Conservation (phyloP, 2,329 filamentous ascomycete genomes). For the Gaeumannomyces sp. region DNA sequence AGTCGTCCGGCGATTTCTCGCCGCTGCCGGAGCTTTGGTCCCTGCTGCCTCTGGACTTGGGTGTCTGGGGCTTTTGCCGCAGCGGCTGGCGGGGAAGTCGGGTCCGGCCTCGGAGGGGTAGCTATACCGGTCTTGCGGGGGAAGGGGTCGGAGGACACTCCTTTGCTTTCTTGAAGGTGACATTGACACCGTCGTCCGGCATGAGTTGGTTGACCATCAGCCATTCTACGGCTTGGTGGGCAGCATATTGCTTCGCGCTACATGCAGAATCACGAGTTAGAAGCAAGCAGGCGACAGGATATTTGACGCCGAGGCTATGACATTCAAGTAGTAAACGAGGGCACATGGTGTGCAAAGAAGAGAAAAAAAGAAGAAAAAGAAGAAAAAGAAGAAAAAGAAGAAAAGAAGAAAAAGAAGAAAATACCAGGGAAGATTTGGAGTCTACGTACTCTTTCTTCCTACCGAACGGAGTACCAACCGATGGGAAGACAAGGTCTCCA, state of each 20-base stretch:
- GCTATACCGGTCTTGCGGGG: not conserved
- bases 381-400: too few species aligned
- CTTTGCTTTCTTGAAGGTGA: constrained; percentile 15
- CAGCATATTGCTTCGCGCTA: constrained; percentile 45
- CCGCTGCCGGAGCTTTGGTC: not conserved
- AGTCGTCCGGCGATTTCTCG: not conserved
- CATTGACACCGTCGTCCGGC: constrained; percentile 17
- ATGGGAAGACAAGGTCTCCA: constrained; percentile 20
- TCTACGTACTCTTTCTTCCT: constrained; percentile 37
- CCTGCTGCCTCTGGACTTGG: constrained; percentile 10
- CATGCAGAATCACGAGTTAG: not conserved
- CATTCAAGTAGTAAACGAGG: not conserved
- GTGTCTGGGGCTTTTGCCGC: not conserved
- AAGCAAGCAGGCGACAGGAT: not conserved
- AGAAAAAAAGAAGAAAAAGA: too few species aligned
- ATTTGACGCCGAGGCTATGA: not conserved
- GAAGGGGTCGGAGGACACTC: not conserved
- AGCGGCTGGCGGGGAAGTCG: not conserved
- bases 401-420: too few species aligned
- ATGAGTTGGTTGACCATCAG: constrained; percentile 27
- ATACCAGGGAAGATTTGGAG: too few species aligned
- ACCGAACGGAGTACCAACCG: constrained; percentile 27
- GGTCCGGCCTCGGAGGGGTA: not conserved
- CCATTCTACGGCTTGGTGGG: constrained; percentile 39
- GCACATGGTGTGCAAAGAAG: not conserved